These are phyloP conservation scores for Sporisorium exsertum DNA, from an alignment of 1,284 basidiomycete species.

Conservation along the genomic window DNA sequence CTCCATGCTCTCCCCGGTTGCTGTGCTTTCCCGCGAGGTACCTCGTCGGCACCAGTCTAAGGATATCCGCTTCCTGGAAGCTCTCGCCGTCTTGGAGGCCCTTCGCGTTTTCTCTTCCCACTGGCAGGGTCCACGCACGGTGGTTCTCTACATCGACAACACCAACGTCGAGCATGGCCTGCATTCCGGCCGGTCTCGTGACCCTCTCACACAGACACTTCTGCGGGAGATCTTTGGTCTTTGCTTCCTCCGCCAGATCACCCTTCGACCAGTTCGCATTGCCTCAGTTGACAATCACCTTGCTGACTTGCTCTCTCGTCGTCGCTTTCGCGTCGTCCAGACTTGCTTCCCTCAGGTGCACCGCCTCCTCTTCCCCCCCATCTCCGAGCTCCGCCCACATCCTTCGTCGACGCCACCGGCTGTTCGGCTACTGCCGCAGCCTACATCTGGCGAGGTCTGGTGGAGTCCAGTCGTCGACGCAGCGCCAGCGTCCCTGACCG, in stretches of 20 bases:
- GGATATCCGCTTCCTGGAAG: slow-evolving; percentile 12
- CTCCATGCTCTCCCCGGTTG: too few species aligned
- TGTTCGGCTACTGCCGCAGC: too few species aligned
- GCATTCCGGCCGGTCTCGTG: neutral
- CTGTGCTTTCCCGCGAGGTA: neutral
- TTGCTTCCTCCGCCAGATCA: neutral
- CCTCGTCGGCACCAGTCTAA: neutral
- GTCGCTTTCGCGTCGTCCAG: neutral
- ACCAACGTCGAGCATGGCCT: slow-evolving; percentile 4
- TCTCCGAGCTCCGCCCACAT: too few species aligned
- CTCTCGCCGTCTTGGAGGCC: neutral
- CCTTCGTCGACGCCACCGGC: too few species aligned
- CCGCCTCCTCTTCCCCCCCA: too few species aligned
- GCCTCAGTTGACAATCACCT: neutral
- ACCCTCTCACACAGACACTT: neutral
- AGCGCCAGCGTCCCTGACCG: too few species aligned
- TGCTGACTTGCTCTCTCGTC: slow-evolving; percentile 4
- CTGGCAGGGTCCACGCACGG: neutral
- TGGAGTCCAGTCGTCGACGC: too few species aligned
- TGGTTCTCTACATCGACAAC: slow-evolving; percentile 3
- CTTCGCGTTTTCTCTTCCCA: neutral
- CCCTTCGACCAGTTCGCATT: neutral
- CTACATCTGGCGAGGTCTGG: too few species aligned
- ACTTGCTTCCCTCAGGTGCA: too few species aligned
- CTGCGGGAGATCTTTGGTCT: slow-evolving; percentile 1